Base-by-base conservation (phyloP, 2,329 filamentous ascomycete genomes). In the Emydomyces testavorans region DNA sequence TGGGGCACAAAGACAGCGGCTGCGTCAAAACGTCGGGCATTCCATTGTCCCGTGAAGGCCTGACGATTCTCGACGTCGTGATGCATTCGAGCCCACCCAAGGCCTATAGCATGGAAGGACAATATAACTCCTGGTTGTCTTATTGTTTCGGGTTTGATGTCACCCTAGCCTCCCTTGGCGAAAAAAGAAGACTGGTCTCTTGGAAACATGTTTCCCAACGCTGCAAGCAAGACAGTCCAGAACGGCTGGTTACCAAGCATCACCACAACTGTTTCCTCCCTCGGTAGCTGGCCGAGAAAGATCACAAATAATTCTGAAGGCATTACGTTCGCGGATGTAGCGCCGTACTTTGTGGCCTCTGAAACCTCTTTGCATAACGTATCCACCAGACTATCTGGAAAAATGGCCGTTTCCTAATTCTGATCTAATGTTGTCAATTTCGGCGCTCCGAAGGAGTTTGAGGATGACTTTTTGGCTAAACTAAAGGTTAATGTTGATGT, bases 381-480 rank as follows among this genome's bases (percentile, higher is more conserved):
- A 39, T 78, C 76, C 28, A 60, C 61, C 4, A 72, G 79, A 3
- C 63, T 86, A 4, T 65, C 72, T 0, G 63, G 72, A 24, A 58
- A 66, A 16, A 73, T 83, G 66, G 79, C 82, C 46, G 77, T 83
- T 60, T 74, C 73, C 32, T 83, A 82, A 56, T 84, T 87, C 62
- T 76, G 84, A 29, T 81, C 83, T 0, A 88, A 86, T 60, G 75
- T 88, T 39, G 78, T 88, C 1, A 65, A 87, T 1, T 74, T 76
- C 31, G 79, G 78, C 2, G 72, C 76, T 3, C 62, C 64, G 7
- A 65, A 54, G 20, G 63, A 76, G 1, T 88, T 76, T 60, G 80
- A 81, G 10, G 83, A 88, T 61, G 83, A 88, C 60, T 85, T 75
- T 58, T 88, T 82, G 83, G 75, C 68, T 2, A 78, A 80, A 57